Evolutionary conservation across 2,329 filamentous ascomycete species (phyloP), one percentile per base, ranked within the genome.

Genomic region (Penicillium brevicompactum): DNA sequence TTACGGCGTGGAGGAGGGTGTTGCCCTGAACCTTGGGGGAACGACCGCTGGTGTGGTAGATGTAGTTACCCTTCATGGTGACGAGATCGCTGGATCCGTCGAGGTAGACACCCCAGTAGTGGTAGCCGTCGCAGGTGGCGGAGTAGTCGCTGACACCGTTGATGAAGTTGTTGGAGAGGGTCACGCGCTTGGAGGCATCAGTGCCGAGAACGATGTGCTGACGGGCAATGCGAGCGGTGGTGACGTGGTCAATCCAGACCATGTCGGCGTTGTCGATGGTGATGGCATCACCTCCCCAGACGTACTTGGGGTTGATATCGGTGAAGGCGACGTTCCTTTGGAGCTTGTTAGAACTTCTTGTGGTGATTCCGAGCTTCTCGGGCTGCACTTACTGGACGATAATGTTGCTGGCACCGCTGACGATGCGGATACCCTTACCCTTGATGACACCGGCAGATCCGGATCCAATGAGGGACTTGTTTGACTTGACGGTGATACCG

Each of bases 21-120:
- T 82, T 82, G 18, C 76, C 77, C 52, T 71, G 74, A 21, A 86
- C 75, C 74, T 86, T 85, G 62, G 83, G 84, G 11, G 75, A 74
- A 50, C 84, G 82, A 53, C 84, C 84, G 11, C 77, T 80, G 46
- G 80, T 80, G 70, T 84, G 76, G 77, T 85, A 81, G 66, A 86
- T 75, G 74, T 85, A 85, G 78, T 86, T 86, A 61, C 77, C 76
- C 75, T 84, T 82, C 67, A 86, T 65, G 58, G 84, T 86, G 64
- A 86, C 75, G 57, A 80, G 64, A 66, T 87, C 84, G 67, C 71
- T 77, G 53, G 77, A 74, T n/a, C 84, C 84, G 40, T 77, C 79
- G 46, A 86, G 76, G 74, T 83, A 84, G 59, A 85, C 70, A 30
- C 72, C 78, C 82, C 84, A 86, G 79, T 86, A 86, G 72, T 85